Conservation (phyloP, 1,284 basidiomycete species). For the Cryptococcus hybrid region DNA sequence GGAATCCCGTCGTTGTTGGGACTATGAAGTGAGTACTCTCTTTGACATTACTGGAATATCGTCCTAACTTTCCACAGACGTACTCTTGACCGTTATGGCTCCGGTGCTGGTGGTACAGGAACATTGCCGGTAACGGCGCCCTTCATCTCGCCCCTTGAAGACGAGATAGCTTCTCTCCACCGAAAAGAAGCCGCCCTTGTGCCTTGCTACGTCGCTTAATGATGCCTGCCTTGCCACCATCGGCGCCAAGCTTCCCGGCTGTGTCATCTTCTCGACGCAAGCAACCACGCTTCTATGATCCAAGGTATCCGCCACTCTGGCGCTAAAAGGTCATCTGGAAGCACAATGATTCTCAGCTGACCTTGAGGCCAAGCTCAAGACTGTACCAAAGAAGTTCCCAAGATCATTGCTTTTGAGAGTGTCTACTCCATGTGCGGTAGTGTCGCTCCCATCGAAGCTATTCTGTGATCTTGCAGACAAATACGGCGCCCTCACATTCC, state of each 20-base stretch:
- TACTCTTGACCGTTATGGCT: slow-evolving; percentile 90
- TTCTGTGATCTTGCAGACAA: slow-evolving; percentile 93
- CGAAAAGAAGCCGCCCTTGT: slow-evolving; percentile 93
- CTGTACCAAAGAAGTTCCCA: slow-evolving; percentile 90
- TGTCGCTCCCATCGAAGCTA: slow-evolving; percentile 93
- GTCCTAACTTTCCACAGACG: slow-evolving; percentile 57
- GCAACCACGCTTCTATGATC: slow-evolving; percentile 99
- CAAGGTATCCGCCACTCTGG: slow-evolving; percentile 96
- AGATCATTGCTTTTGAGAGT: slow-evolving; percentile 97
- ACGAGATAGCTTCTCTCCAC: slow-evolving; percentile 87
- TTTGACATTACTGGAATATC: slow-evolving; percentile 22
- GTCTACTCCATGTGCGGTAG: slow-evolving; percentile 99
- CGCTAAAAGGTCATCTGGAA: slow-evolving; percentile 94
- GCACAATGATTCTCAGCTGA: slow-evolving; percentile 96
- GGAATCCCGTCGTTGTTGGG: slow-evolving; percentile 90
- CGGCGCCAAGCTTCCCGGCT: slow-evolving; percentile 90
- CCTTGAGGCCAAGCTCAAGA: slow-evolving; percentile 83
- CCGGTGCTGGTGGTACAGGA: slow-evolving; percentile 97
- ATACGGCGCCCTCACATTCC: slow-evolving; percentile 97
- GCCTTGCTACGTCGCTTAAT: slow-evolving; percentile 99
- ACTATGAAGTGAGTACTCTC: slow-evolving; percentile 84
- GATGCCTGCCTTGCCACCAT: slow-evolving; percentile 96
- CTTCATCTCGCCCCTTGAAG: slow-evolving; percentile 90
- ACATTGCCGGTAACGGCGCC: slow-evolving; percentile 99
- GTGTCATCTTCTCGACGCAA: slow-evolving; percentile 96